phyloP scores from a whole-genome alignment of 805 yeast species.

The Debaryomyces hansenii region DNA sequence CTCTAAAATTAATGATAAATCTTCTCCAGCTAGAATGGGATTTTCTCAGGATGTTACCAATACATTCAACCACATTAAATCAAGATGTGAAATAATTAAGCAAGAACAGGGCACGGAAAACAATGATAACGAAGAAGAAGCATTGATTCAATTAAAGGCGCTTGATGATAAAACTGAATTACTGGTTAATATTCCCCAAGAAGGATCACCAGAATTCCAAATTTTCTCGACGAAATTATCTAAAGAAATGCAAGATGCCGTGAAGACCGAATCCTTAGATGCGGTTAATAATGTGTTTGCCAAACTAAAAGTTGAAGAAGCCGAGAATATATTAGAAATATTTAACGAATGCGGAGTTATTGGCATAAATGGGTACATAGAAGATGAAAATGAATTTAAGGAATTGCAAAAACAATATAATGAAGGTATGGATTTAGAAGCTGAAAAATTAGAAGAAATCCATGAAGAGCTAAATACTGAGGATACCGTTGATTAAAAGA shows the following conservation, averaged over 20 bases:
- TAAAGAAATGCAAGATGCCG: conserved; percentile 66
- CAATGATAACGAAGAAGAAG: conserved; percentile 52
- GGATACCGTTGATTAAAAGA: conserved; percentile 21
- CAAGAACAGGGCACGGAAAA: conserved; percentile 43
- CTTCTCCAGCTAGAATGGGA: conserved; percentile 64
- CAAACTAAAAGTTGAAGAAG: conserved; percentile 68
- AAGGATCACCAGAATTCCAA: conserved; percentile 54
- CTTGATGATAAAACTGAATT: conserved; percentile 81
- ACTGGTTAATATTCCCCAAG: conserved; percentile 65
- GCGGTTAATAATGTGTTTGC: conserved; percentile 83
- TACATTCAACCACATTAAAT: conserved; percentile 73
- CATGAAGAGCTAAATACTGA: conserved; percentile 12
- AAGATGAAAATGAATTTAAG: conserved; percentile 68
- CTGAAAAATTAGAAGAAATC: conserved; percentile 9
- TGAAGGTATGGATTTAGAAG: conserved; percentile 15
- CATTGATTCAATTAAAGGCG: conserved; percentile 82
- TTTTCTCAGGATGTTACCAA: conserved; percentile 71
- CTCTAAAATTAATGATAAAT: conserved; percentile 52
- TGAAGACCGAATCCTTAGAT: conserved; percentile 69
- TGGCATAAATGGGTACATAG: conserved; percentile 74
- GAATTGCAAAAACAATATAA: conserved; percentile 50
- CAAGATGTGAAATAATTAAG: conserved; percentile 68
- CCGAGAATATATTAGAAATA: conserved; percentile 71
- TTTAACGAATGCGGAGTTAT: conserved; percentile 82
- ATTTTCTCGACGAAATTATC: conserved; percentile 58